Conservation (phyloP, 1,284 basidiomycete species). For the Rhodotorula mucilaginosa region DNA sequence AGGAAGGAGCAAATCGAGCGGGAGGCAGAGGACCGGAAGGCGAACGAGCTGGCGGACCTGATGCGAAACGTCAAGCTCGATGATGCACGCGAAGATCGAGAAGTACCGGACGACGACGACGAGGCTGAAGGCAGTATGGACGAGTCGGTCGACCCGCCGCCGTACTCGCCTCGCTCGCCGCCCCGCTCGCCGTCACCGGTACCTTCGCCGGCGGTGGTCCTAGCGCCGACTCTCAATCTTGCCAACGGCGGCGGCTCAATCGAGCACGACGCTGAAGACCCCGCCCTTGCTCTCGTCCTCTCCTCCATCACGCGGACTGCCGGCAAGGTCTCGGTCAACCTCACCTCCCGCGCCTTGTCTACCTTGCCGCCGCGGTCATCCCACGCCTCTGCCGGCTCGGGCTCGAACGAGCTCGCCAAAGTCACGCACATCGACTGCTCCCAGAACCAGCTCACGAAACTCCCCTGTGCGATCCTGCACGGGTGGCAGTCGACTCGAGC, state of each 20-base stretch:
- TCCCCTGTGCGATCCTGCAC: conserved; percentile 10
- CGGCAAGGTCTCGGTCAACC: conserved; percentile 2
- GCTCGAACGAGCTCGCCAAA: background rate
- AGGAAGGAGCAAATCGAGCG: background rate
- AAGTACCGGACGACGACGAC: background rate
- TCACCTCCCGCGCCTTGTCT: conserved; percentile 19
- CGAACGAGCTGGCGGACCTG: background rate
- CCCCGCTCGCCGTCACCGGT: background rate
- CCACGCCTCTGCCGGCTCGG: background rate
- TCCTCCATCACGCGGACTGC: background rate
- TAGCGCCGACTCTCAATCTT: background rate
- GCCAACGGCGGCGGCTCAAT: background rate
- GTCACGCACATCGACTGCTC: conserved; percentile 18
- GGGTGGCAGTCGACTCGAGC: conserved; percentile 17
- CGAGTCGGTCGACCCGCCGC: conserved; percentile 15
- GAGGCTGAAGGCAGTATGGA: background rate
- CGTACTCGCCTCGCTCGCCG: conserved; percentile 16
- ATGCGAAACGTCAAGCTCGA: background rate
- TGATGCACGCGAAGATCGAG: background rate
- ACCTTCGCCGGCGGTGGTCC: background rate
- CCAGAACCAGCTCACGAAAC: conserved; percentile 10
- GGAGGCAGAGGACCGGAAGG: background rate
- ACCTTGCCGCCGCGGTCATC: conserved; percentile 2
- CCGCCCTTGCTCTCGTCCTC: conserved; percentile 13
- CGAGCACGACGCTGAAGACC: conserved; percentile 7